These are phyloP conservation scores for Microcyclosporella mali DNA, from an alignment of 2,329 filamentous ascomycete genomes.

Conservation along the genomic window DNA sequence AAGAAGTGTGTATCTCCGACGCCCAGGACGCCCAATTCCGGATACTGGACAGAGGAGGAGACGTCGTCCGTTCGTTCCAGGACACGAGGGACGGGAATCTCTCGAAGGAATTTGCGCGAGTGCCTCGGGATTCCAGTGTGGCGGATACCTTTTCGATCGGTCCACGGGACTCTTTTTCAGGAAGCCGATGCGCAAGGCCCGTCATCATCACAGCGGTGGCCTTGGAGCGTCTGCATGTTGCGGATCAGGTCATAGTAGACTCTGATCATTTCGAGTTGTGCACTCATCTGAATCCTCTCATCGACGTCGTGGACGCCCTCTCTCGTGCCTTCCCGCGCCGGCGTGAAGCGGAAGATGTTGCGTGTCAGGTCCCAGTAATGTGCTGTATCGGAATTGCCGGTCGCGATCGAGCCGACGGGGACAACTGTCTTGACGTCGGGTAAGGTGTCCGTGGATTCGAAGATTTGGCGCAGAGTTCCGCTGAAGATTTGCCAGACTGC, in stretches of 20 bases:
- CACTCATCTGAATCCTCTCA: constrained; percentile 41
- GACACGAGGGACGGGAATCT: no score
- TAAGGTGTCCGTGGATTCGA: constrained; percentile 23
- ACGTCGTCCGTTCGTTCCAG: no score
- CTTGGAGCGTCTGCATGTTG: constrained; percentile 8
- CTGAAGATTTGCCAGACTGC: constrained; percentile 35
- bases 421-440: constrained; percentile 36
- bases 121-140: no score
- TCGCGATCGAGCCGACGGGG: constrained; percentile 42
- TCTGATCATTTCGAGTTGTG: constrained; percentile 40
- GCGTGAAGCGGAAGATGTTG: constrained; percentile 49
- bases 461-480: constrained; percentile 34
- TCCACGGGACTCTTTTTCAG: no score
- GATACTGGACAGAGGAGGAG: no score
- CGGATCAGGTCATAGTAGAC: constrained; percentile 33
- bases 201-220: constrained; percentile 3
- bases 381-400: constrained; percentile 49
- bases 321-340: constrained; percentile 40
- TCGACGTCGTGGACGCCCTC: constrained; percentile 48
- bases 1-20: no score
- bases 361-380: constrained; percentile 49
- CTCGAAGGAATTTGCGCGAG: no score
- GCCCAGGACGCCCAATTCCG: no score
- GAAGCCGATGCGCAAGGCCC: no score
- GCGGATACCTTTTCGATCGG: no score